Percentiles rank a stretch among this genome's conserved stretches.
Conservation (phyloP, 164 flowering plant species). For the Chimonanthus praecox region DNA sequence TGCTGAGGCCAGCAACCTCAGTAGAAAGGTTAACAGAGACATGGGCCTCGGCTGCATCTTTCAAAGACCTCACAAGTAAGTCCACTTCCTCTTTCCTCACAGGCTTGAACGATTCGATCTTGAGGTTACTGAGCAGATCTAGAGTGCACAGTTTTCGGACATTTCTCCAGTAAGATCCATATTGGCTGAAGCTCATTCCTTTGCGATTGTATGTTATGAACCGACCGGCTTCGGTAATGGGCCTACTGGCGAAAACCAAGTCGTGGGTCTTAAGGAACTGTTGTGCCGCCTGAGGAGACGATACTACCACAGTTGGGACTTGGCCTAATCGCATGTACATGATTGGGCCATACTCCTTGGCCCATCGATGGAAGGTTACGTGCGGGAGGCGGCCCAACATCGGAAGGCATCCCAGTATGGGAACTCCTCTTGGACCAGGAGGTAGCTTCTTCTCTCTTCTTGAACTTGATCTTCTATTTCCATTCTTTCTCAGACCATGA, state of each 20-base stretch:
- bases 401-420: not conserved
- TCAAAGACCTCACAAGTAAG: conserved; percentile 12
- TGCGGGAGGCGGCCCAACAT: conserved; percentile 4
- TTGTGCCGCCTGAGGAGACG: conserved; percentile 14
- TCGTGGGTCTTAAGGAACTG: conserved; percentile 20
- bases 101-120: conserved; percentile 12
- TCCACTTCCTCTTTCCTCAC: conserved; percentile 27
- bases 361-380: conserved; percentile 6
- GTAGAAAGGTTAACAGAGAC: conserved; percentile 14
- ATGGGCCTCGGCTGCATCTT: conserved; percentile 8
- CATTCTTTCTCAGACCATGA: not conserved
- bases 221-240: not conserved
- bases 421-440: not conserved
- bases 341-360: conserved; percentile 14
- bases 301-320: conserved; percentile 10
- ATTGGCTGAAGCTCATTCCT: not conserved
- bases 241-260: conserved; percentile 4
- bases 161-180: conserved; percentile 1
- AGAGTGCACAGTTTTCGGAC: not conserved
- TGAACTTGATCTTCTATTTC: not conserved
- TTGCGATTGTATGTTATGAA: not conserved
- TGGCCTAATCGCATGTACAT: conserved; percentile 13
- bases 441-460: not conserved
- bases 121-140: conserved; percentile 3
- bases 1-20: conserved; percentile 14